Base-by-base conservation (phyloP, 1,284 basidiomycete species). In the Dichomitus squalens region DNA sequence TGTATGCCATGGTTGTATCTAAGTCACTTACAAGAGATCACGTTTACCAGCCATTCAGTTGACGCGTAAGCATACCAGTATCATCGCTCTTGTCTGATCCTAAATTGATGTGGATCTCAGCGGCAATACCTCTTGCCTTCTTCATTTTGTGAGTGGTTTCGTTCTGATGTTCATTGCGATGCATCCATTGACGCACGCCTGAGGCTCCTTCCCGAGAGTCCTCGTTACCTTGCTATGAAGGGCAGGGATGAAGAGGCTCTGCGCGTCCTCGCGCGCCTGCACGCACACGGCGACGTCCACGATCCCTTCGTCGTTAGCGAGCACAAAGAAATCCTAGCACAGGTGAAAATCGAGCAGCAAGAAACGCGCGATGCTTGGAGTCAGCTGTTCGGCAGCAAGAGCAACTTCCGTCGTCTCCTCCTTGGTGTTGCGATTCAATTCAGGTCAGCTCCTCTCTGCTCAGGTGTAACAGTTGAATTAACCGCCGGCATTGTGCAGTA, bases 221-320 rank as follows among this genome's bases (percentile, higher is more conserved):
- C 85, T 2, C 78, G 87, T 11, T 86, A 81, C 80, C 75, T 87
- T 38, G 85, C 84, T 56, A 80, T 83, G 66, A 80, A 79, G 61
- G 83, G 83, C 43, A 72, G 78, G 4, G 67, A 78, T 59, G 76
- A 81, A 5, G 79, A 82, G 57, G 78, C 77, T 60, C 57, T 74
- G 2, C 58, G 57, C 0, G 69, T 72, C 8, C 76, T 85, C 31
- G 83, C 80, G 1, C 75, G 81, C 2, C 74, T 85, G 2, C 83
- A 85, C 53, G 79, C 83, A 1, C 70, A 76, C 36, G 82, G 81
- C 4, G 72, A 84, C 66, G 67, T 72, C 18, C 62, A 72, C 31
- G 83, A 85, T 60, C 62, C 72, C 2, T 80, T 81, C 59, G 80
- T 82, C 7, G 52, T 75, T n/a, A 65, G 67, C 47, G 70, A 77